These are phyloP conservation scores for Rasamsonia emersonii DNA, from an alignment of 2,329 filamentous ascomycete species.

Conservation along the genomic window DNA sequence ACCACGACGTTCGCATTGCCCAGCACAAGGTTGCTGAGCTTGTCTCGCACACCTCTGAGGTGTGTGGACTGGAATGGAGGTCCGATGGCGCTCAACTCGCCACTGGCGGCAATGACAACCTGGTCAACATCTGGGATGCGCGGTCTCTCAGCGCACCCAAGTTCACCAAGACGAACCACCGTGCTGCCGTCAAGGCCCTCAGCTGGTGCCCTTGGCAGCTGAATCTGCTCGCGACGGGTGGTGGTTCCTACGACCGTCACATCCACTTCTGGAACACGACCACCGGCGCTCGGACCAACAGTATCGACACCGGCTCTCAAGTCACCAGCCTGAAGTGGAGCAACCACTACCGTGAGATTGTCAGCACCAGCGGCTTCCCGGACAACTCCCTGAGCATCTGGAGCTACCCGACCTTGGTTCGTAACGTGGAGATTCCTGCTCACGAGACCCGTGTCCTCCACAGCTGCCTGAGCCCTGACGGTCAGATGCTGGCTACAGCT, in stretches of 20 bases:
- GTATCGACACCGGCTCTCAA: conserved; percentile 96
- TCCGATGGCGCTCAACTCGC: conserved; percentile 93
- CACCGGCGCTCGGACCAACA: conserved; percentile 94
- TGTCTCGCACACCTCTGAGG: conserved; percentile 92
- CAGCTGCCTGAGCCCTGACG: conserved; percentile 93
- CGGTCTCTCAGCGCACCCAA: conserved; percentile 88
- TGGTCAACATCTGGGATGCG: conserved; percentile 98
- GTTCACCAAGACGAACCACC: conserved; percentile 99
- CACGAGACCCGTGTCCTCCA: conserved; percentile 95
- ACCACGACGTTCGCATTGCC: conserved; percentile 95
- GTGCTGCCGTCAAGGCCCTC: conserved; percentile 94
- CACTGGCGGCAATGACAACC: conserved; percentile 96
- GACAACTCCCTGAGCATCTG: conserved; percentile 98
- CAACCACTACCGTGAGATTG: conserved; percentile 94
- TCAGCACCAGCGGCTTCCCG: conserved; percentile 96
- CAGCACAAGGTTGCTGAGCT: conserved; percentile 98
- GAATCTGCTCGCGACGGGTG: conserved; percentile 92
- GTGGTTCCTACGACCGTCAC: conserved; percentile 91
- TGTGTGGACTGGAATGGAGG: conserved; percentile 96
- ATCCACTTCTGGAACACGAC: conserved; percentile 99
- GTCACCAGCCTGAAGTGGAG: conserved; percentile 96
- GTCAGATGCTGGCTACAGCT: conserved; percentile 94
- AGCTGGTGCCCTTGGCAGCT: conserved; percentile 99
- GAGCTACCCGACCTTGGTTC: conserved; percentile 95
- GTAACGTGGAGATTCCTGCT: conserved; percentile 95